phyloP scores from a whole-genome alignment of 148 eudicot species.

The Hydrangea macrophylla region DNA sequence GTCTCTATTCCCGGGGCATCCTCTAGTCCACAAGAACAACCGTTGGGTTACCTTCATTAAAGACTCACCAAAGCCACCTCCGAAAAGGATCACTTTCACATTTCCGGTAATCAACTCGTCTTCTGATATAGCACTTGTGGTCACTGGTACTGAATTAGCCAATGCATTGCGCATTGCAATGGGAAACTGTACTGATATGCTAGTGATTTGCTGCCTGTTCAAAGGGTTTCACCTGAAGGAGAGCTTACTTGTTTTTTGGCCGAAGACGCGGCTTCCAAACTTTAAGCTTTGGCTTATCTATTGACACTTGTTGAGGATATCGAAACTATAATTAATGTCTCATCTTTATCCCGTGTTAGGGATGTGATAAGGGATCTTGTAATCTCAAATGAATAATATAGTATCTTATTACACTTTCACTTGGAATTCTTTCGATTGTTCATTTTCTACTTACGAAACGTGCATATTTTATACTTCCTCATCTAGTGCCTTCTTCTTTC shows the following conservation, averaged over 20 bases:
- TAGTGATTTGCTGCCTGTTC: conserved; percentile 29
- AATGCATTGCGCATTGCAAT: conserved; percentile 31
- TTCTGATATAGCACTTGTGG: conserved; percentile 55
- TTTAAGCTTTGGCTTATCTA: conserved; percentile 14
- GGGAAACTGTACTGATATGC: conserved; percentile 6
- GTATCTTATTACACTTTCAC: background rate
- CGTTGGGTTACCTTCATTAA: conserved; percentile 65
- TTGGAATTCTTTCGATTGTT: background rate
- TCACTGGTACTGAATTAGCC: conserved; percentile 53
- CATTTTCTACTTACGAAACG: background rate
- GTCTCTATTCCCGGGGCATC: conserved; percentile 60
- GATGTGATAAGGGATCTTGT: background rate
- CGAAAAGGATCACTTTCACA: conserved; percentile 72
- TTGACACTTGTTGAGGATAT: background rate
- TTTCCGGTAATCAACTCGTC: conserved; percentile 71
- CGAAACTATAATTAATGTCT: background rate
- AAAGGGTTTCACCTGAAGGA: conserved; percentile 54
- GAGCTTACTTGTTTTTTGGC: conserved; percentile 64
- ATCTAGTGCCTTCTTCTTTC: no score
- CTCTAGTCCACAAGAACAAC: conserved; percentile 43
- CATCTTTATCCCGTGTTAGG: background rate
- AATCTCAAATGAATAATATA: background rate
- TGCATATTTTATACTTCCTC: no score
- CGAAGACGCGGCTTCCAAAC: conserved; percentile 54
- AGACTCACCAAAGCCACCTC: conserved; percentile 73